These are phyloP conservation scores for Dendrocalamus latiflorus DNA, from an alignment of 202 grass and related monocot genomes.

Conservation along the genomic window DNA sequence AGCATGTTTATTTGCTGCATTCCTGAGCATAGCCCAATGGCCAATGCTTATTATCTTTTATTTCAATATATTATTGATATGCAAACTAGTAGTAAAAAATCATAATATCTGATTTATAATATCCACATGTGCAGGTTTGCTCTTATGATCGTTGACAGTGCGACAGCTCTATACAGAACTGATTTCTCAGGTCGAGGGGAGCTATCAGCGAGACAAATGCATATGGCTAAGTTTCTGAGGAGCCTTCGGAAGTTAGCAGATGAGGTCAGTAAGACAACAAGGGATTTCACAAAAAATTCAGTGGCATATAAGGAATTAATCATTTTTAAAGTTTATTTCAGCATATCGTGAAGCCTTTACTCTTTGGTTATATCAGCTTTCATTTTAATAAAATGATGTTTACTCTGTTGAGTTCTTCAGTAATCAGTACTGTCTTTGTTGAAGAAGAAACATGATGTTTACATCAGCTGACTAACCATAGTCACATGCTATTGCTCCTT, in stretches of 20 bases:
- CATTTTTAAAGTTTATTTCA: neutral
- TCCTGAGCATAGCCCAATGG: neutral
- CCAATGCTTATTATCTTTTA: neutral
- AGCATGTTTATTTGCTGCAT: neutral
- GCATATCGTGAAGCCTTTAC: neutral
- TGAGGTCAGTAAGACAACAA: slow-evolving; percentile 38
- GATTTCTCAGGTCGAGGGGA: slow-evolving; percentile 97
- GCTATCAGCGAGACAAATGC: slow-evolving; percentile 90
- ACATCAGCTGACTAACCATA: neutral
- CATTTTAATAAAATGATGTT: neutral
- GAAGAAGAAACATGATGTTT: neutral
- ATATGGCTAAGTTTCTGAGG: slow-evolving; percentile 88
- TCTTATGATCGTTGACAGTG: slow-evolving; percentile 95
- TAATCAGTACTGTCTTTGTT: neutral
- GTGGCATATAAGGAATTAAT: neutral
- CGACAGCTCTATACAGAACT: slow-evolving; percentile 89
- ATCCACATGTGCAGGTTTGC: slow-evolving; percentile 63
- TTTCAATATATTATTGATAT: neutral
- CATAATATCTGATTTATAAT: neutral
- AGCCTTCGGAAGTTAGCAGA: slow-evolving; percentile 92
- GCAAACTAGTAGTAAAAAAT: neutral
- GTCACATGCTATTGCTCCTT: neutral
- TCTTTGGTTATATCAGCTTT: slow-evolving; percentile 1
- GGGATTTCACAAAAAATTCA: too few species aligned
- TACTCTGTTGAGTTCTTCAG: neutral